These are phyloP conservation scores for Gautieria morchelliformis DNA, from an alignment of 768 basidiomycete genomes.

Conservation along the genomic window DNA sequence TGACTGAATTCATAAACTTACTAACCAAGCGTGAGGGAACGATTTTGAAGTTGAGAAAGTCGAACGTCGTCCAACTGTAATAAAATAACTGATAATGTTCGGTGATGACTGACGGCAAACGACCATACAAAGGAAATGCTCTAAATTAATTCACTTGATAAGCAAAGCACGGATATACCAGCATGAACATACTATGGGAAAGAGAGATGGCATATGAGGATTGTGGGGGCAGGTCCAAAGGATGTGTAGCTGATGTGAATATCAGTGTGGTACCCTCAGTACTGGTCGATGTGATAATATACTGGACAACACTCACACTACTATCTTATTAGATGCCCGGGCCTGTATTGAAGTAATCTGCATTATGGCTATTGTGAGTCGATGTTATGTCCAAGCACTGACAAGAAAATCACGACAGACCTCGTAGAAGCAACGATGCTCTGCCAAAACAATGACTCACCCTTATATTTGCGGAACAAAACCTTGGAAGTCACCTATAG, in stretches of 20 bases:
- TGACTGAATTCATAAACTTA: neutral
- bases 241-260: slow-evolving; percentile 25
- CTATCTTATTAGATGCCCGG: neutral
- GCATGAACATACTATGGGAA: slow-evolving; percentile 26
- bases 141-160: slow-evolving; percentile 4
- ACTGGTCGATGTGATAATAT: neutral
- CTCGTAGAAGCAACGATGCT: neutral
- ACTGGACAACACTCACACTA: neutral
- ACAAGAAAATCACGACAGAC: neutral
- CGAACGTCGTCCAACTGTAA: slow-evolving; percentile 46
- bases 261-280: neutral
- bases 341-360: slow-evolving; percentile 4
- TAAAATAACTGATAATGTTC: slow-evolving; percentile 1
- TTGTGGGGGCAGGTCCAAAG: slow-evolving; percentile 41
- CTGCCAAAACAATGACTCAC: neutral
- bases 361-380: no score
- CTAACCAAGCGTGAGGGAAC: slow-evolving; percentile 45
- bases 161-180: no score
- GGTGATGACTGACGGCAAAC: neutral
- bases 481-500: neutral
- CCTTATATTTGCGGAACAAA: neutral
- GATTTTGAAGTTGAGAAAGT: slow-evolving; percentile 39
- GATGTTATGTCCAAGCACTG: no score
- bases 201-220: slow-evolving; percentile 38
- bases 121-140: slow-evolving; percentile 11